A percentile compares a stretch with the other conserved stretches of the same genome.
Evolutionary conservation across 164 flowering plant species (phyloP).

Genomic region (Saururus chinensis): DNA sequence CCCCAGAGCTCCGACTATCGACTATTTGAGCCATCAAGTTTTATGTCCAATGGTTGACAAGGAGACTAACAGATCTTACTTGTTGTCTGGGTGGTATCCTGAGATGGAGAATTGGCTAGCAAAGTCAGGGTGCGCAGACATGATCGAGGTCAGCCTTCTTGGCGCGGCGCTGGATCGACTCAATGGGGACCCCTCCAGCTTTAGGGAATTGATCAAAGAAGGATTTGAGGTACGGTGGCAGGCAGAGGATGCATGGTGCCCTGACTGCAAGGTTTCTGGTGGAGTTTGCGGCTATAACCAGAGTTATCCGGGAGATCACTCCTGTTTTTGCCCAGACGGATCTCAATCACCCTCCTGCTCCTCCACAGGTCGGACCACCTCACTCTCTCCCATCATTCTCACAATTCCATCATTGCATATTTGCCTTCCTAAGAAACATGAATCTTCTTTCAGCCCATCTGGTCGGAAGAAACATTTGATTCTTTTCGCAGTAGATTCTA

Average conservation of each 20-base stretch:
- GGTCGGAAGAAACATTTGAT: too few species aligned
- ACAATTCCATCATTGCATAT: neutral
- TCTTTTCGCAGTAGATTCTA: too few species aligned
- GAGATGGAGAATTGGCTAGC: neutral
- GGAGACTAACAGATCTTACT: neutral
- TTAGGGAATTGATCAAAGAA: neutral
- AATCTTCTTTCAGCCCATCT: too few species aligned
- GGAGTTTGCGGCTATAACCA: neutral
- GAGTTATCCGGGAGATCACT: neutral
- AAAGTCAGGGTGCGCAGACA: neutral
- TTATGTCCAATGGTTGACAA: neutral
- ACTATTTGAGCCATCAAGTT: neutral
- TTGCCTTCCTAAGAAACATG: neutral
- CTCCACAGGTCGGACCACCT: neutral
- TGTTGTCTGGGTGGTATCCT: too few species aligned
- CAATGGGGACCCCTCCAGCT: neutral
- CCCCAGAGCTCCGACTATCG: neutral
- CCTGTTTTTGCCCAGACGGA: constrained; percentile 1
- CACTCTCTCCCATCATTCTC: neutral
- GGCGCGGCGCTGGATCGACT: neutral
- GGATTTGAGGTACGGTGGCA: neutral
- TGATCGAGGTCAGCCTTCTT: neutral
- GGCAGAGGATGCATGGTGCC: neutral
- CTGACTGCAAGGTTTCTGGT: neutral
- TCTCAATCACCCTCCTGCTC: neutral